Conservation (phyloP, 208 protist genomes). For the Endotrypanum monterogeii region DNA sequence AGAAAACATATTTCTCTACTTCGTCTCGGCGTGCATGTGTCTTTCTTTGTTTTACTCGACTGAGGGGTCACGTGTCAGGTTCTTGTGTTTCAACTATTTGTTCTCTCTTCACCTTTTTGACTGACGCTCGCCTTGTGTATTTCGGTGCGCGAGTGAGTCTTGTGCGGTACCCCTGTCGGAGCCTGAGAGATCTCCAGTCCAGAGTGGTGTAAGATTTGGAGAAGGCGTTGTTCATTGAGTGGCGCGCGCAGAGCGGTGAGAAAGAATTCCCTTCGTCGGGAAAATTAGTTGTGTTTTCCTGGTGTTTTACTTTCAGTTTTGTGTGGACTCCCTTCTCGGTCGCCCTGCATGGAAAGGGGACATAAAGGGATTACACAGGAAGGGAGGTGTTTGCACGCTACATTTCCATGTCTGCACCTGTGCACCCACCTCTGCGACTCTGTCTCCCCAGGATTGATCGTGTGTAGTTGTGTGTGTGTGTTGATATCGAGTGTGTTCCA, state of each 20-base stretch:
- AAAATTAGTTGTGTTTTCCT: background rate
- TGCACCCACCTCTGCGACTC: background rate
- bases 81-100: background rate
- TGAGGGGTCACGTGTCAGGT: background rate
- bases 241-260: background rate
- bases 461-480: slow-evolving; percentile 9
- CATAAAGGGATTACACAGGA: no score
- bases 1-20: background rate
- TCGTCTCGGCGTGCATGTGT: background rate
- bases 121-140: background rate
- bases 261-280: background rate
- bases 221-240: background rate
- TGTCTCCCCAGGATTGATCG: background rate
- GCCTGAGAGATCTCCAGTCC: background rate
- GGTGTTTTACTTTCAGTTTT: background rate
- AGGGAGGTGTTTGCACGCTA: background rate
- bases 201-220: background rate
- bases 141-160: background rate
- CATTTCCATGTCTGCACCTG: background rate
- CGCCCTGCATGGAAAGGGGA: background rate
- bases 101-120: background rate
- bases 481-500: background rate
- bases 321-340: background rate
- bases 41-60: background rate
- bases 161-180: background rate